These are phyloP conservation scores for Brassica balearica DNA, from an alignment of 441 rosid genomes.

Conservation along the genomic window DNA sequence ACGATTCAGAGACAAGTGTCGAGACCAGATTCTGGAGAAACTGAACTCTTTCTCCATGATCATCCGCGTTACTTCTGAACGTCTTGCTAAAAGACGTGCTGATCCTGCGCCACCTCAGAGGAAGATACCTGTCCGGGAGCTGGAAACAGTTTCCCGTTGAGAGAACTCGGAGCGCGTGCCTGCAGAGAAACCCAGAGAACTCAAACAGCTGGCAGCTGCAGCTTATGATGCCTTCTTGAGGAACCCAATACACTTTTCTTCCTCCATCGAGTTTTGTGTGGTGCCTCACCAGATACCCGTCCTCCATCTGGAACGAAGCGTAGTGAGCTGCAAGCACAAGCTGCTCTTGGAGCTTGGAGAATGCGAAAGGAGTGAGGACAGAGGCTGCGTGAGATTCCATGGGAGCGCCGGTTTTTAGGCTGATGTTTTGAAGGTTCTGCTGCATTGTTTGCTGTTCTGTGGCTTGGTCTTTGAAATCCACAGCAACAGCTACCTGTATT, in stretches of 20 bases:
- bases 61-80: constrained; percentile 51
- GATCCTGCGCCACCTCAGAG: constrained; percentile 83
- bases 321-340: constrained; percentile 95
- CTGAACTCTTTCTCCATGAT: constrained; percentile 76
- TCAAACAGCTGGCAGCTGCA: constrained; percentile 97
- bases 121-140: constrained; percentile 90
- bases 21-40: constrained; percentile 79
- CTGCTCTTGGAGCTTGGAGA: constrained; percentile 96
- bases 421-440: constrained; percentile 89
- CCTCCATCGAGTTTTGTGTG: constrained; percentile 95
- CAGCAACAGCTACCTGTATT: constrained; percentile 81
- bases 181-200: constrained; percentile 91
- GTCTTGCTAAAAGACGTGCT: constrained; percentile 57
- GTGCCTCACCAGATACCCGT: constrained; percentile 88
- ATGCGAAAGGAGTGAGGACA: constrained; percentile 88
- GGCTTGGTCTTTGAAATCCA: constrained; percentile 93
- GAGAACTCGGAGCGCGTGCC: constrained; percentile 93
- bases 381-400: constrained; percentile 95
- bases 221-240: constrained; percentile 86
- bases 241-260: constrained; percentile 89
- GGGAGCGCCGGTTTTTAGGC: constrained; percentile 91
- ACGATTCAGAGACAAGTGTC: constrained; percentile 72
- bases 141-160: constrained; percentile 95
- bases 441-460: constrained; percentile 98
- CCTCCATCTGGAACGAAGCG: constrained; percentile 92